Evolutionary conservation across 192 early-diverging fungal genomes (phyloP).

Genomic region (Geosiphon pyriformis): DNA sequence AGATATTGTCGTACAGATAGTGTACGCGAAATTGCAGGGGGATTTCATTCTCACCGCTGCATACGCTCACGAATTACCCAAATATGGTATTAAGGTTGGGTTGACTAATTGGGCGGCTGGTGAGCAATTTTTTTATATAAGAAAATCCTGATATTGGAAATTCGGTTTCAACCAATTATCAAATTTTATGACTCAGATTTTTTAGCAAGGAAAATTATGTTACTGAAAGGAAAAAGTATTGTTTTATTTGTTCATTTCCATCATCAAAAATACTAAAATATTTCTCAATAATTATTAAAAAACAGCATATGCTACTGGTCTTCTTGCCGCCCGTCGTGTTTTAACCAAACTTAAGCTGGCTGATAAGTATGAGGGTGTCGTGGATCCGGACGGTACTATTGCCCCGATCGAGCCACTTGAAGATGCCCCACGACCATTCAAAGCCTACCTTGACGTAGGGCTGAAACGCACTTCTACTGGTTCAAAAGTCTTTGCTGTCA

Average conservation of each 20-base stretch:
- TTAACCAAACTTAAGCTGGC: conserved; percentile 91
- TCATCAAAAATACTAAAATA: not conserved
- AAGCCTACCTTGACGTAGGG: conserved; percentile 96
- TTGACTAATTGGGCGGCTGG: conserved; percentile 99
- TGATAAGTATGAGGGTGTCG: conserved; percentile 94
- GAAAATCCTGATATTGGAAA: too few species aligned
- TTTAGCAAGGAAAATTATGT: too few species aligned
- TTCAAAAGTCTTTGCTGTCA: conserved; percentile 92
- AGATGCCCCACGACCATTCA: conserved; percentile 95
- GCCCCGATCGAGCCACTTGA: conserved; percentile 82
- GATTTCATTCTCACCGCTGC: conserved; percentile 93
- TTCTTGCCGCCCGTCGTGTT: conserved; percentile 92
- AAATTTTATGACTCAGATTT: not conserved
- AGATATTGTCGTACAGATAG: conserved; percentile 93
- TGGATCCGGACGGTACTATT: conserved; percentile 83
- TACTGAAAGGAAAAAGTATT: too few species aligned
- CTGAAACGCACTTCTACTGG: conserved; percentile 96
- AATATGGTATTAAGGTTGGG: conserved; percentile 95
- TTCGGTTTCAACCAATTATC: not conserved
- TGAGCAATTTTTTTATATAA: too few species aligned
- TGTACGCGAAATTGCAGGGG: conserved; percentile 97
- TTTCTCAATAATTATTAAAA: not conserved
- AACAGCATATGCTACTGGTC: conserved; percentile 94
- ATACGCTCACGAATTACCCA: conserved; percentile 94
- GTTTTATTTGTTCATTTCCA: too few species aligned